Evolutionary conservation across 2,329 filamentous ascomycete species (phyloP), one percentile per base, ranked within the genome.

Genomic region (Talaromyces sp.): DNA sequence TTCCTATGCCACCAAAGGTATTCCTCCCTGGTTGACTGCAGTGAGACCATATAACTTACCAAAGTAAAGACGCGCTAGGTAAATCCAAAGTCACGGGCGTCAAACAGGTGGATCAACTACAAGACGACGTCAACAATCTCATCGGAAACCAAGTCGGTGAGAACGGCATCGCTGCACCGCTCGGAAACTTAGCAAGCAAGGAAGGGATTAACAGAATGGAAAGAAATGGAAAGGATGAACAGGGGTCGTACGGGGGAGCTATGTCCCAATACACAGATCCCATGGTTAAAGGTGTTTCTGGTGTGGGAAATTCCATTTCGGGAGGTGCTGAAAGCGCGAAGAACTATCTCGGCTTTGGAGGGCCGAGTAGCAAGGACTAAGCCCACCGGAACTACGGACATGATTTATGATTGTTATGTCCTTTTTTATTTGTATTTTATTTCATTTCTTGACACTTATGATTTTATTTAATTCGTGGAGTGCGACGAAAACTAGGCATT

Each of bases 161-260:
- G 65, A 81, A 80, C 39, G 82, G 82, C 1, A 67, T 84, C 10
- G 73, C 80, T 1, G 78, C 82, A 59, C 81, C 81, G 2, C 68
- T 82, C 27, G 82, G 82, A 55, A 80, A 84, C 58, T 62, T 73
- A 1, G 64, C 74, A 1, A 80, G 77, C 15, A 83, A 83, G 66
- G 81, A 85, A 63, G 82, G 81, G 10, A 73, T 84, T 62, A 84
- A 84, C 66, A 77, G 82, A 28, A 78, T 78, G 6, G 82, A 84
- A 71, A 72, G 82, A 5, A 75, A 78, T 19, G 83, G 83, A 4
- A 85, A 84, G 70, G 81, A 83, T 63, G 81, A 84, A 15, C 68
- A 76, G 36, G 83, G 83, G 30, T 70, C 68, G 57, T 75, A 81
- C 60, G 68, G 64, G 2, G 67, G 68, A 2, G 55, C 66, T 27